Evolutionary conservation across 2,329 filamentous ascomycete genomes (phyloP).

Genomic region (Pseudopithomyces maydicus): DNA sequence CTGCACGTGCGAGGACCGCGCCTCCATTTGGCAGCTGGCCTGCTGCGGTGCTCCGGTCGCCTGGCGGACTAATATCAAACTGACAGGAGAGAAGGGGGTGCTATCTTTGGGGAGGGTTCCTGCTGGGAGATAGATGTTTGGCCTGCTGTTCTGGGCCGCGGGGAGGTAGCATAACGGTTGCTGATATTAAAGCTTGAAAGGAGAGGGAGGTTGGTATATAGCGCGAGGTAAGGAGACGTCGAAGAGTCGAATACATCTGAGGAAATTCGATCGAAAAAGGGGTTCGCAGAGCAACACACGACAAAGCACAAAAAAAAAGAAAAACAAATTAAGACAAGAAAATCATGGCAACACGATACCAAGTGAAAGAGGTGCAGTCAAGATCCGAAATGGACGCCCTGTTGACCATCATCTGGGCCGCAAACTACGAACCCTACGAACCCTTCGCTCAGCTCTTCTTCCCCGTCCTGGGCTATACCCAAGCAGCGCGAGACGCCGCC

Average conservation of each 20-base stretch:
- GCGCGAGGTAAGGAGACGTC: too few relatives aligned
- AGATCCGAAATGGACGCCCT: slow-evolving; percentile 36
- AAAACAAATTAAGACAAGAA: slow-evolving; percentile 21
- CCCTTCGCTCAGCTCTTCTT: slow-evolving; percentile 42
- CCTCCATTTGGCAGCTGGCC: background rate
- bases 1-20: slow-evolving; percentile 2
- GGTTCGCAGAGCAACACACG: too few relatives aligned
- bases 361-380: slow-evolving; percentile 30
- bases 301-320: too few relatives aligned
- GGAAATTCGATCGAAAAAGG: too few relatives aligned
- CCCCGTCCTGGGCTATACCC: slow-evolving; percentile 36
- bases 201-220: too few relatives aligned
- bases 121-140: background rate
- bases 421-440: slow-evolving; percentile 43
- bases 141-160: background rate
- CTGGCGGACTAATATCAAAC: background rate
- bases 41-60: background rate
- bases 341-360: slow-evolving; percentile 27
- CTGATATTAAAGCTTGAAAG: background rate
- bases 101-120: background rate
- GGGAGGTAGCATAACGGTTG: background rate
- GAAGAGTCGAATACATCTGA: too few relatives aligned
- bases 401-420: slow-evolving; percentile 40
- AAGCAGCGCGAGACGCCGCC: slow-evolving; percentile 29
- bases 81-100: background rate